These are phyloP conservation scores for Trypanosoma boissoni DNA, from an alignment of 208 protist species.

Conservation along the genomic window DNA sequence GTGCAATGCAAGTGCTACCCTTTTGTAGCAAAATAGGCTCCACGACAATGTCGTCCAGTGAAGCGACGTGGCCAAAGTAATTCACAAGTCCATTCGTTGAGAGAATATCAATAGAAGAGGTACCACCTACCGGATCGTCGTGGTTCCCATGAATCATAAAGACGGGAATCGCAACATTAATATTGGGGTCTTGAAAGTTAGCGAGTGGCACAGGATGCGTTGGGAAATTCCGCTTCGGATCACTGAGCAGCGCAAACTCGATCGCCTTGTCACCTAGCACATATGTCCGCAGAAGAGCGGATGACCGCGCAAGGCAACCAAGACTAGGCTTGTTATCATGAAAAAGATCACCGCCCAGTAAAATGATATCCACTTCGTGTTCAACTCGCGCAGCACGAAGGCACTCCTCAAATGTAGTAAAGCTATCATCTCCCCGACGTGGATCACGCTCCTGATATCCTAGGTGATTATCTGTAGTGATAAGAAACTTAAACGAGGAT, in stretches of 20 bases:
- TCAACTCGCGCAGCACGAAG: constrained; percentile 90
- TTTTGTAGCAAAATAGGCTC: constrained; percentile 93
- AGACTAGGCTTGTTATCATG: constrained; percentile 99
- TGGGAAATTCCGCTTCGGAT: constrained; percentile 91
- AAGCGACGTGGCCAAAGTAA: constrained; percentile 97
- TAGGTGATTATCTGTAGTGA: constrained; percentile 97
- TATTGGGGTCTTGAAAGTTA: constrained; percentile 97
- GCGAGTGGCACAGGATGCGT: constrained; percentile 74
- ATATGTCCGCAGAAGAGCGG: constrained; percentile 88
- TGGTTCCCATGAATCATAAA: constrained; percentile 99
- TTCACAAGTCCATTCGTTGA: constrained; percentile 94
- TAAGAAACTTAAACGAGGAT: constrained; percentile 84
- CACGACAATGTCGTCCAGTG: constrained; percentile 92
- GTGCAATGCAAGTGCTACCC: constrained; percentile 93
- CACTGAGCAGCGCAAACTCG: constrained; percentile 89
- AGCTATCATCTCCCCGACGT: constrained; percentile 96
- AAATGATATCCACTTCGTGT: constrained; percentile 95
- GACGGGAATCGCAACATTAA: constrained; percentile 97
- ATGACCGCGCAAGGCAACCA: constrained; percentile 82
- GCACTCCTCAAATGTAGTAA: constrained; percentile 98
- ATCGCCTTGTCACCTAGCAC: constrained; percentile 92
- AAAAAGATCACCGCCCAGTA: constrained; percentile 99
- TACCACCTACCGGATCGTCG: constrained; percentile 97
- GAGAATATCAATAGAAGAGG: constrained; percentile 95
- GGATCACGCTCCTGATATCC: constrained; percentile 95